Evolutionary conservation across 2,329 filamentous ascomycete genomes (phyloP).

Genomic region (Stagonosporopsis cucurbitacearum): DNA sequence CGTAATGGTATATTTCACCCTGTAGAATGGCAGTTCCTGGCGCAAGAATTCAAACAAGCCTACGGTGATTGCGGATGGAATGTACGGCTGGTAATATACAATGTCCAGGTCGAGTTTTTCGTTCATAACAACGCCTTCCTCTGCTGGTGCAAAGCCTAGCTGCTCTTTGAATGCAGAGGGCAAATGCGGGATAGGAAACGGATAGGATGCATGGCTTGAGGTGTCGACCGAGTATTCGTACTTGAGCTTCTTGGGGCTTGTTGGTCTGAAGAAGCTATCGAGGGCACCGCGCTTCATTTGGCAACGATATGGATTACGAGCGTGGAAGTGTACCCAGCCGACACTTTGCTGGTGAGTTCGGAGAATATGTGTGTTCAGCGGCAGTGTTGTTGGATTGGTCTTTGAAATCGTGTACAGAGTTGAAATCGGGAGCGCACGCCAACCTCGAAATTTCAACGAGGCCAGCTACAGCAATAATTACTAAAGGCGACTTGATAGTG

Average conservation of each 20-base stretch:
- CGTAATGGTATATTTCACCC: slow-evolving; percentile 75
- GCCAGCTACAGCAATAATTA: too few relatives aligned
- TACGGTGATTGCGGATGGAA: slow-evolving; percentile 63
- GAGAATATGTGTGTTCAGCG: too few relatives aligned
- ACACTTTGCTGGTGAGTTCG: too few relatives aligned
- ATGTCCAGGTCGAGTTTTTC: slow-evolving; percentile 75
- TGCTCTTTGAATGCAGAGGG: slow-evolving; percentile 52
- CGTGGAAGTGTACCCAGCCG: too few relatives aligned
- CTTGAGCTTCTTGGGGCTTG: slow-evolving; percentile 50
- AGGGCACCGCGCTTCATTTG: slow-evolving; percentile 65
- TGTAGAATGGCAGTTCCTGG: slow-evolving; percentile 74
- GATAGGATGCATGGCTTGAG: slow-evolving; percentile 60
- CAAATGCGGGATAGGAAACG: slow-evolving; percentile 59
- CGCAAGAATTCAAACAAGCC: slow-evolving; percentile 75
- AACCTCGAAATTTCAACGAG: too few relatives aligned
- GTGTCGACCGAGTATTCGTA: slow-evolving; percentile 35
- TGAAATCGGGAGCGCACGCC: too few relatives aligned
- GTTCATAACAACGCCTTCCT: slow-evolving; percentile 63
- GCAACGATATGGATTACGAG: too few relatives aligned
- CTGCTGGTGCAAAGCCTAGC: slow-evolving; percentile 56
- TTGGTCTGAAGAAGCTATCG: slow-evolving; percentile 70
- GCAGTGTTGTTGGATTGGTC: too few relatives aligned
- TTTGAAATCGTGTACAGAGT: too few relatives aligned
- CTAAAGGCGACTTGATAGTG: too few relatives aligned
- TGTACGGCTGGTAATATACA: slow-evolving; percentile 76